Conservation (phyloP, 108 stramenopile genomes). For the Pseudonitzschia pungens region DNA sequence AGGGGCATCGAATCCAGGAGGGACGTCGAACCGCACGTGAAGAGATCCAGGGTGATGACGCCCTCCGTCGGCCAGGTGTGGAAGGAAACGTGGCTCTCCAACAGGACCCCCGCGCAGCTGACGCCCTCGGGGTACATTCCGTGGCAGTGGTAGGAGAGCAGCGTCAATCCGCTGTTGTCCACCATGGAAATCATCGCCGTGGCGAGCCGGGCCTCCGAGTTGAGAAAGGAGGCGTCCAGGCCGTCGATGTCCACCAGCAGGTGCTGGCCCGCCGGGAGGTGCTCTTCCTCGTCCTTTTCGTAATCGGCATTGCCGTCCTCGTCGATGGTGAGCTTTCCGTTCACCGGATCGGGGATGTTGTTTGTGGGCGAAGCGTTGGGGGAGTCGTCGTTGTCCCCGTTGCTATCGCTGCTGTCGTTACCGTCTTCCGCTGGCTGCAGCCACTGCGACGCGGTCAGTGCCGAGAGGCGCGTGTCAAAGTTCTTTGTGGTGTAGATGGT, state of each 20-base stretch:
- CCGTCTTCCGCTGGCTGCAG: conserved; percentile 12
- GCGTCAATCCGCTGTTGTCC: conserved; percentile 51
- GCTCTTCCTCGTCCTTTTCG: conserved; percentile 42
- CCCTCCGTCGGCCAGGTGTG: conserved; percentile 79
- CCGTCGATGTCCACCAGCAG: conserved; percentile 70
- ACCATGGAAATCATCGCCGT: conserved; percentile 66
- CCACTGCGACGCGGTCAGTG: conserved; percentile 31
- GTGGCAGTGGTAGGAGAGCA: conserved; percentile 81
- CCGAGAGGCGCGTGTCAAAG: conserved; percentile 43
- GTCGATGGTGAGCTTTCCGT: conserved; percentile 8
- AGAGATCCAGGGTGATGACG: conserved; percentile 68
- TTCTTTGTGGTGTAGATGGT: conserved; percentile 70
- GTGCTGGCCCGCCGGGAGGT: conserved; percentile 69
- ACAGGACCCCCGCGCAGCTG: conserved; percentile 59
- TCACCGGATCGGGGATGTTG: conserved; percentile 8
- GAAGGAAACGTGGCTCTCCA: conserved; percentile 69
- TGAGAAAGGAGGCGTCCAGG: conserved; percentile 55
- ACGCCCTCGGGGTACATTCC: conserved; percentile 61
- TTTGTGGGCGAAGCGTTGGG: conserved; percentile 15
- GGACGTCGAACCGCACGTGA: conserved; percentile 61
- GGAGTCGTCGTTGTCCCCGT: too few species aligned
- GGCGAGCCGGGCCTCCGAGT: conserved; percentile 64
- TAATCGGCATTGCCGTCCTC: conserved; percentile 20
- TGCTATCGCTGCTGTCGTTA: neutral
- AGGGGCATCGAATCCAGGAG: conserved; percentile 44